These are phyloP conservation scores for Podospora anserina DNA, from an alignment of 495 filamentous ascomycete species.

Conservation along the genomic window DNA sequence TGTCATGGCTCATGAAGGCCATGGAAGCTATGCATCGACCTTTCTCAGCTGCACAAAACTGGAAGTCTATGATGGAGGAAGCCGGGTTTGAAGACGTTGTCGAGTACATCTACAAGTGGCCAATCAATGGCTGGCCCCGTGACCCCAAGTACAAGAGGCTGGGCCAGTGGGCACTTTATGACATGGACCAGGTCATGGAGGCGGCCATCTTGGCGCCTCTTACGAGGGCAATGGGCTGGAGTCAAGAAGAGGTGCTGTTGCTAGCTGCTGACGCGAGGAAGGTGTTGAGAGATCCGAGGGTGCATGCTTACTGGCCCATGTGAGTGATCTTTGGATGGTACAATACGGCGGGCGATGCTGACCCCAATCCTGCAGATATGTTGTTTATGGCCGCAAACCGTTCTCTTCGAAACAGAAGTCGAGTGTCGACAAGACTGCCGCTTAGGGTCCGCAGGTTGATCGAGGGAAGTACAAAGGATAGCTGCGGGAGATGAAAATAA, in stretches of 20 bases:
- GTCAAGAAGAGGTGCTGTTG: neutral
- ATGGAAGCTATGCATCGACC: slow-evolving; percentile 17
- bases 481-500: too few species aligned
- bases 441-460: neutral
- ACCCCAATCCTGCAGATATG: neutral
- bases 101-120: slow-evolving; percentile 37
- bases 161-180: slow-evolving; percentile 41
- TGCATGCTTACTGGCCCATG: slow-evolving; percentile 3
- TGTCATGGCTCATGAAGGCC: slow-evolving; percentile 33
- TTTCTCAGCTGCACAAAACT: slow-evolving; percentile 30
- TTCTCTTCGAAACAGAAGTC: neutral
- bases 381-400: neutral
- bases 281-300: neutral
- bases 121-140: slow-evolving; percentile 53
- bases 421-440: neutral
- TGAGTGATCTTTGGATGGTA: neutral
- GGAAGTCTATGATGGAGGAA: slow-evolving; percentile 43
- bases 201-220: neutral
- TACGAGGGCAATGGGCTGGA: slow-evolving; percentile 4
- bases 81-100: slow-evolving; percentile 52
- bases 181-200: neutral
- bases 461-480: too few species aligned
- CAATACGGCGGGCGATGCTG: neutral
- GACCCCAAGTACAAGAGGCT: slow-evolving; percentile 51
- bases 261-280: neutral